Percentiles rank a stretch among this genome's conserved stretches.
These are phyloP conservation scores for Maudiozyma saulgeensis DNA, from an alignment of 805 yeast species.

Conservation along the genomic window DNA sequence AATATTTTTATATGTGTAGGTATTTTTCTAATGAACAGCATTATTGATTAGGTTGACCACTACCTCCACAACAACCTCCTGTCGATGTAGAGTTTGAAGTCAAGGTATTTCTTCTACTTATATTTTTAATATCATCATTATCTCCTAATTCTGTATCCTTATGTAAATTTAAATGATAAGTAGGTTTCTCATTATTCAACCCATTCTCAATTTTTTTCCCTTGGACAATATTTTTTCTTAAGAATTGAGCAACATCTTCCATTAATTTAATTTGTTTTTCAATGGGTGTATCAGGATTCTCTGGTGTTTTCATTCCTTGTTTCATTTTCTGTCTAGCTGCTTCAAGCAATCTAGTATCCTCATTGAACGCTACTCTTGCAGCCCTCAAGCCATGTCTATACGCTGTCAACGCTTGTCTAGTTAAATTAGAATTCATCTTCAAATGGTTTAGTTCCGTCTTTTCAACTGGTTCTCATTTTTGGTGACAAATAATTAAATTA, in stretches of 20 bases:
- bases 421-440: background rate
- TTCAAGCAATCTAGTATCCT: constrained; percentile 34
- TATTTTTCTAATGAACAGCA: too few relatives aligned
- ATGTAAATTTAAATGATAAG: constrained; percentile 54
- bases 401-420: constrained; percentile 29
- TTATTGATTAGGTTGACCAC: background rate
- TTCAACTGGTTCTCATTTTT: background rate
- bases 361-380: constrained; percentile 47
- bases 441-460: background rate
- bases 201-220: constrained; percentile 37
- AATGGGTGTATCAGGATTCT: constrained; percentile 35
- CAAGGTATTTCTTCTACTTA: constrained; percentile 1
- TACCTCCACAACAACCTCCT: constrained; percentile 5
- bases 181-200: constrained; percentile 7
- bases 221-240: constrained; percentile 77
- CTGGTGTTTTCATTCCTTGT: constrained; percentile 36
- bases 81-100: background rate
- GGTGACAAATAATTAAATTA: too few relatives aligned
- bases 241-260: constrained; percentile 60
- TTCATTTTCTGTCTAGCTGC: constrained; percentile 57
- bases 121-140: constrained; percentile 62
- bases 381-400: constrained; percentile 63
- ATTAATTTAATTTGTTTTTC: constrained; percentile 46
- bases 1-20: too few relatives aligned
- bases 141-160: constrained; percentile 82